These are phyloP conservation scores for Evernia prunastri DNA, from an alignment of 495 filamentous ascomycete genomes.

Conservation along the genomic window DNA sequence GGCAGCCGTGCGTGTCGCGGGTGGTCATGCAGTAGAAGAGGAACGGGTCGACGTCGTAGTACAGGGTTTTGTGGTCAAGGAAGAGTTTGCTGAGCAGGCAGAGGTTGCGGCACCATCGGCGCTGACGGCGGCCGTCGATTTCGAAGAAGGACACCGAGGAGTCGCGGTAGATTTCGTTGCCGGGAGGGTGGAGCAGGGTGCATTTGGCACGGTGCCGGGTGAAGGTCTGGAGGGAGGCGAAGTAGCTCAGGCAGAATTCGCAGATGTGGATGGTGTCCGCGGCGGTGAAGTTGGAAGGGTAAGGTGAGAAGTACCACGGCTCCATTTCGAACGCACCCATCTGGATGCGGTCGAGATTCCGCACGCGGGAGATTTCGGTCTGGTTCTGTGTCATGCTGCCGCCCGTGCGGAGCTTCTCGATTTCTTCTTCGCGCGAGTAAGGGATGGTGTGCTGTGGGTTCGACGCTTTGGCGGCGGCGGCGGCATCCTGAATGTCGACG, in stretches of 20 bases:
- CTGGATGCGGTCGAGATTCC: conserved; percentile 86
- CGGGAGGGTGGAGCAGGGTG: conserved; percentile 84
- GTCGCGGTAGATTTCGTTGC: conserved; percentile 97
- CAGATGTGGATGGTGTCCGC: conserved; percentile 90
- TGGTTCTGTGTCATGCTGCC: conserved; percentile 99
- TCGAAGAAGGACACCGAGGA: conserved; percentile 94
- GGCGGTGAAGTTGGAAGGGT: conserved; percentile 79
- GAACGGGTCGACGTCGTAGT: conserved; percentile 98
- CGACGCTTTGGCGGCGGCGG: conserved; percentile 43
- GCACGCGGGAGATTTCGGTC: conserved; percentile 90
- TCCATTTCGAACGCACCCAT: conserved; percentile 89
- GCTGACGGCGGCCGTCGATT: conserved; percentile 90
- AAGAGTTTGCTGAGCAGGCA: conserved; percentile 94
- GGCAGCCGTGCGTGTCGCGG: conserved; percentile 77
- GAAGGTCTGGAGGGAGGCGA: conserved; percentile 70
- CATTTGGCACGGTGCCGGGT: conserved; percentile 83
- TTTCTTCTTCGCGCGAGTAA: conserved; percentile 86
- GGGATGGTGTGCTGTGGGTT: conserved; percentile 38
- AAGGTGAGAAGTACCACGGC: conserved; percentile 98
- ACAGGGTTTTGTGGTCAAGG: conserved; percentile 98
- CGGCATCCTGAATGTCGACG: conserved; percentile 58
- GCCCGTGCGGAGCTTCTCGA: conserved; percentile 85
- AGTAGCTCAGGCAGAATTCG: conserved; percentile 94
- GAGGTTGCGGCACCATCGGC: conserved; percentile 94
- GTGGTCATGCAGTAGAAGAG: conserved; percentile 97